Evolutionary conservation across 768 basidiomycete genomes (phyloP), one percentile per base, ranked within the genome.

Genomic region (Agrocybe pediades): DNA sequence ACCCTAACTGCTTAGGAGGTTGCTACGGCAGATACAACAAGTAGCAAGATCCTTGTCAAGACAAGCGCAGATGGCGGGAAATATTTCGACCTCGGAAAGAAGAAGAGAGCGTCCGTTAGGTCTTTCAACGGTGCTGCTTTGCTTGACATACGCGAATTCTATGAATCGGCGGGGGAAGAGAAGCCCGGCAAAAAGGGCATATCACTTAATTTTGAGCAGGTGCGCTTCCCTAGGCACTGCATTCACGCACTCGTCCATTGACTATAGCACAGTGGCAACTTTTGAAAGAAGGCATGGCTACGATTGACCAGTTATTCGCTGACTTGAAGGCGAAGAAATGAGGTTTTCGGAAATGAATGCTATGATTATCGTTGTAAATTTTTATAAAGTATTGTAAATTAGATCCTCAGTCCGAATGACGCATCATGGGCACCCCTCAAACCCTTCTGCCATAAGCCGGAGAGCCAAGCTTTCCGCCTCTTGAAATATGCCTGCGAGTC

Each of bases 181-280:
- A 90, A 87, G 56, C 90, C 91, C 0, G 88, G 89, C 0, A 92
- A 90, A 68, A 93, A 92, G 61, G 91, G 90, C 8, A 88, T 92
- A 47, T 79, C 86, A 0, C 73, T 93, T 23, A 67, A 72, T 13
- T 43, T 71, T 2, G 89, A 91, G 17, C 88, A 90, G 77, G 87
- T 87, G 29, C 33, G 27, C 24, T 13, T 16, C 29, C 6, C 20
- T 19, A 6, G 2, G 0, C 20, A n/a, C n/a, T n/a, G n/a, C n/a
- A n/a, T 17, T 23, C 9, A 16, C 23, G 29, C 27, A 25, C 42
- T 9, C 0, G n/a, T 29, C 29, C 33, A 3, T 40, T 51, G 6
- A 57, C 29, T 4, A 36, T 24, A 3, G 20, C 57, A 3, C 55
- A 88, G 81, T 88, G 87, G 87, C 70, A 84, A 41, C 61, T 65